These are phyloP conservation scores for Leccinum aurantiacum DNA, from an alignment of 768 basidiomycete species.

Conservation along the genomic window DNA sequence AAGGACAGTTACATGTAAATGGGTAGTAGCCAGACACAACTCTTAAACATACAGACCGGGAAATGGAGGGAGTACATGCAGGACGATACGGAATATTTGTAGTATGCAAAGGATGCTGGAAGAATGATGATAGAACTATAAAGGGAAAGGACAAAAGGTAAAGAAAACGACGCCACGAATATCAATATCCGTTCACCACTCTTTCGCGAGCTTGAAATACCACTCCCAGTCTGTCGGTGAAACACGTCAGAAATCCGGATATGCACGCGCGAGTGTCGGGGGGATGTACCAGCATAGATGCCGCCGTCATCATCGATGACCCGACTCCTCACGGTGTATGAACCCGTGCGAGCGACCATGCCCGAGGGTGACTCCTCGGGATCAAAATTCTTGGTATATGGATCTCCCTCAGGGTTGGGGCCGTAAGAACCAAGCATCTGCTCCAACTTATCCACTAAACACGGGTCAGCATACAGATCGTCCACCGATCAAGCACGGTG, in stretches of 20 bases:
- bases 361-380: slow-evolving; percentile 75
- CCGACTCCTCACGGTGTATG: slow-evolving; percentile 75
- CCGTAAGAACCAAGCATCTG: slow-evolving; percentile 96
- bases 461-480: slow-evolving; percentile 6
- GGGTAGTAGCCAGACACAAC: slow-evolving; percentile 12
- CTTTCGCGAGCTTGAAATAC: slow-evolving; percentile 89
- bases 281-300: slow-evolving; percentile 68
- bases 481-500: background rate
- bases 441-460: slow-evolving; percentile 84
- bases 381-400: slow-evolving; percentile 77
- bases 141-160: background rate
- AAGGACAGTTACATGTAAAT: background rate
- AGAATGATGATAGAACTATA: slow-evolving; percentile 24
- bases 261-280: background rate
- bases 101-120: slow-evolving; percentile 31
- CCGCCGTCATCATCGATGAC: slow-evolving; percentile 86
- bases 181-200: slow-evolving; percentile 58
- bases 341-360: slow-evolving; percentile 77
- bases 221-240: slow-evolving; percentile 46
- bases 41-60: slow-evolving; percentile 21
- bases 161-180: slow-evolving; percentile 11
- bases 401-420: slow-evolving; percentile 58
- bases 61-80: slow-evolving; percentile 29
- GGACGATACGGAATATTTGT: slow-evolving; percentile 15
- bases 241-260: slow-evolving; percentile 9